phyloP scores from a whole-genome alignment of 441 rosid species.

The Jatropha multifida region DNA sequence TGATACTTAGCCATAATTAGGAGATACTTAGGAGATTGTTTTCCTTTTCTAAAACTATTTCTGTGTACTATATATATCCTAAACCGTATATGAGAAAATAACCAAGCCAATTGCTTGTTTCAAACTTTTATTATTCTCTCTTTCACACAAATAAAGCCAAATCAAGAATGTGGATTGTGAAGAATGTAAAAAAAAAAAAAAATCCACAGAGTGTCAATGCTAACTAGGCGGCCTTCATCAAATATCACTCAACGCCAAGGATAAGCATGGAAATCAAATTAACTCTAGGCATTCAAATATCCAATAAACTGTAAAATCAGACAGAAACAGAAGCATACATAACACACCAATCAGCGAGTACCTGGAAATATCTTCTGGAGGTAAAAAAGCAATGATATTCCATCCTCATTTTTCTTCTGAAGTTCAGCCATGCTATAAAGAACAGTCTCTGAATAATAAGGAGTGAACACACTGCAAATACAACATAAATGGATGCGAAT shows the following conservation, averaged over 20 bases:
- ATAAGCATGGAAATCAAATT: background rate
- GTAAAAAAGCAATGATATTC: constrained; percentile 92
- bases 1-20: no score
- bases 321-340: constrained; percentile 3
- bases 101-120: no score
- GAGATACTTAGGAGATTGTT: no score
- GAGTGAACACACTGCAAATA: constrained; percentile 92
- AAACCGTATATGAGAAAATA: no score
- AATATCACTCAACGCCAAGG: background rate
- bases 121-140: no score
- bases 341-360: constrained; percentile 26
- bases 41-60: no score
- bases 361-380: constrained; percentile 99
- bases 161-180: background rate
- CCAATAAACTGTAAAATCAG: background rate
- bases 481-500: constrained; percentile 21
- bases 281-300: background rate
- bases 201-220: background rate
- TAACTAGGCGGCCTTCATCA: background rate
- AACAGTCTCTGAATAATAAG: constrained; percentile 94
- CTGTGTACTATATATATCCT: no score
- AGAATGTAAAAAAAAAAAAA: background rate
- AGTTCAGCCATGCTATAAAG: constrained; percentile 95
- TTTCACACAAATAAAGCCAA: background rate
- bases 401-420: constrained; percentile 91